These are phyloP conservation scores for Amanita rubescens DNA, from an alignment of 768 basidiomycete genomes.

Conservation along the genomic window DNA sequence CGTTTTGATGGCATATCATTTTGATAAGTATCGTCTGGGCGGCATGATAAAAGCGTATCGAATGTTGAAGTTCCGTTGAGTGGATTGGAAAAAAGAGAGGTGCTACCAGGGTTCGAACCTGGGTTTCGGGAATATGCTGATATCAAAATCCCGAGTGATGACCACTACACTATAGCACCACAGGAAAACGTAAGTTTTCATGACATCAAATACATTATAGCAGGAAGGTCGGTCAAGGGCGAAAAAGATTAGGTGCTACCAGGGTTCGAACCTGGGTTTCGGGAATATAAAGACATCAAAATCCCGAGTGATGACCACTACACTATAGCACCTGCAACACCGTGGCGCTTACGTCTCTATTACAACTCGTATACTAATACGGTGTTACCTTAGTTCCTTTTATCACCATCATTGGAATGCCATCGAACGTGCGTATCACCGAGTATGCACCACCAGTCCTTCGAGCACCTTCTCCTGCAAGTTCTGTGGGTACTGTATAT, in stretches of 20 bases:
- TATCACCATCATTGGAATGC: constrained; percentile 10
- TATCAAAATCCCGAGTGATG: constrained; percentile 16
- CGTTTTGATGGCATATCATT: too few relatives aligned
- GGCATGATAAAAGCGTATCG: too few relatives aligned
- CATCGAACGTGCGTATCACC: constrained; percentile 24
- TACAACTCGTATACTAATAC: too few relatives aligned
- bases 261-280: constrained; percentile 16
- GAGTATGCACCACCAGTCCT: constrained; percentile 43
- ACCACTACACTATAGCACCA: constrained; percentile 16
- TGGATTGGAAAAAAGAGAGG: constrained; percentile 11
- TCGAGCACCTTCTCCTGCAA: constrained; percentile 43
- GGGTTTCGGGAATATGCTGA: constrained; percentile 19
- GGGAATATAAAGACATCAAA: constrained; percentile 10
- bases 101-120: constrained; percentile 26
- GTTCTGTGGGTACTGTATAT: constrained; percentile 43
- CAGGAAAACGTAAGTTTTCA: not conserved
- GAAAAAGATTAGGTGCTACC: constrained; percentile 7
- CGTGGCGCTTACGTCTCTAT: too few relatives aligned
- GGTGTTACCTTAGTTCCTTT: not conserved
- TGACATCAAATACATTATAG: too few relatives aligned
- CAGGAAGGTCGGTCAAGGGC: too few relatives aligned
- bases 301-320: constrained; percentile 18
- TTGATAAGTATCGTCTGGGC: too few relatives aligned
- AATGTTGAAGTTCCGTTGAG: too few relatives aligned
- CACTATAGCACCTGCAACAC: constrained; percentile 12